Evolutionary conservation across 345 rosid genomes (phyloP).

Genomic region (Trapa bicornis): DNA sequence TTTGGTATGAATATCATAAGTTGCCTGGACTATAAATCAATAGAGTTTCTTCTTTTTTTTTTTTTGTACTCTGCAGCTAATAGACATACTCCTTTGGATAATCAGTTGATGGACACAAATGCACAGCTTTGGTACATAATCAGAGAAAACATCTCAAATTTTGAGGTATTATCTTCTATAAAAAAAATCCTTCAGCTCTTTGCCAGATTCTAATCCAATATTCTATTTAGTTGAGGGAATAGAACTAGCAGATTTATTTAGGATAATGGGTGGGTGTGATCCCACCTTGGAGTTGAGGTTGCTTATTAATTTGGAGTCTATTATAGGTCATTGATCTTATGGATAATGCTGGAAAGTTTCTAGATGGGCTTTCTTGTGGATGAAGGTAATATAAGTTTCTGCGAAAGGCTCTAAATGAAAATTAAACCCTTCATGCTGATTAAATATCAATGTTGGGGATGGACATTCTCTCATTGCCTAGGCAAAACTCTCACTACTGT

Average conservation of each 20-base stretch:
- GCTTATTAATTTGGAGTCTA: not conserved
- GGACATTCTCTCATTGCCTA: not conserved
- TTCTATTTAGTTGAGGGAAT: not conserved
- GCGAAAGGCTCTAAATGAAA: not conserved
- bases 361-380: not conserved
- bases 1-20: constrained; percentile 44
- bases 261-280: not conserved
- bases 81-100: not conserved
- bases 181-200: not conserved
- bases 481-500: not conserved
- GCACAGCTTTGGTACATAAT: constrained; percentile 95
- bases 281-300: not conserved
- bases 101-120: constrained; percentile 95
- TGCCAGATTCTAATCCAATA: not conserved
- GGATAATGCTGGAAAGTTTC: not conserved
- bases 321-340: not conserved
- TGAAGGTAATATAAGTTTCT: not conserved
- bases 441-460: not conserved
- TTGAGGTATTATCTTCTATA: constrained; percentile 51
- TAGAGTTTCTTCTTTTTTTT: not conserved
- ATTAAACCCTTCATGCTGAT: not conserved
- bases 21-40: not conserved
- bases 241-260: not conserved
- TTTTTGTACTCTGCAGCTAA: not conserved
- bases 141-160: constrained; percentile 87